phyloP scores from a whole-genome alignment of 2,329 filamentous ascomycete genomes.

The Fusarium sp. region DNA sequence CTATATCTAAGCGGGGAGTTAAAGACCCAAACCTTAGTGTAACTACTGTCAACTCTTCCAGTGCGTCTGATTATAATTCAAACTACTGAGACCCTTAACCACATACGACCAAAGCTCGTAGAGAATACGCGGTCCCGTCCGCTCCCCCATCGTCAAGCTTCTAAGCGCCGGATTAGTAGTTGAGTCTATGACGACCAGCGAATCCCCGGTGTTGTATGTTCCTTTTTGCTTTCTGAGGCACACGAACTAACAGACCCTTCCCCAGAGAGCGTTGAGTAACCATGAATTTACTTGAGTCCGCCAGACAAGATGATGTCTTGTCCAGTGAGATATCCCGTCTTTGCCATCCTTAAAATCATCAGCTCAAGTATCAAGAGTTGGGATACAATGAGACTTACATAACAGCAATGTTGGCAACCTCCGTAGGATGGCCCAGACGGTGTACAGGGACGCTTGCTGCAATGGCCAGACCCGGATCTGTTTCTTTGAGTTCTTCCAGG shows the following conservation, averaged over 20 bases:
- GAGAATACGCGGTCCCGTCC: constrained; percentile 23
- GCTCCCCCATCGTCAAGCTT: constrained; percentile 20
- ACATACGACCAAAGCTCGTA: constrained; percentile 27
- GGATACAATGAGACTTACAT: constrained; percentile 45
- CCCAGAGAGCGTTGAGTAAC: fast-evolving
- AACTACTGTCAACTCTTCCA: too few species aligned
- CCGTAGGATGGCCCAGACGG: constrained; percentile 51
- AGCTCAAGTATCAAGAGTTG: fast-evolving
- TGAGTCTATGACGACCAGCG: constrained; percentile 19
- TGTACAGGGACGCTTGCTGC: constrained; percentile 51
- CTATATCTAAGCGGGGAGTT: too few species aligned
- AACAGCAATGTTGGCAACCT: constrained; percentile 52
- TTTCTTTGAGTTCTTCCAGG: constrained; percentile 47
- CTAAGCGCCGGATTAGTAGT: constrained; percentile 21
- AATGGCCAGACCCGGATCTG: constrained; percentile 53
- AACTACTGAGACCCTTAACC: not conserved
- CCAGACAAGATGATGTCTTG: constrained; percentile 31
- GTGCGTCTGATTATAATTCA: too few species aligned
- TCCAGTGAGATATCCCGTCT: constrained; percentile 30
- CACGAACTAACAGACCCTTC: fast-evolving
- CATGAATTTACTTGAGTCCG: constrained; percentile 9
- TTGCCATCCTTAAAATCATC: constrained; percentile 20
- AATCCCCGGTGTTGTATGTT: constrained; percentile 27
- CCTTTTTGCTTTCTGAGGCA: not conserved
- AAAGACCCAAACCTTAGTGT: too few species aligned